These are phyloP conservation scores for Phaffomyces antillensis DNA, from an alignment of 805 yeast species.

Conservation along the genomic window DNA sequence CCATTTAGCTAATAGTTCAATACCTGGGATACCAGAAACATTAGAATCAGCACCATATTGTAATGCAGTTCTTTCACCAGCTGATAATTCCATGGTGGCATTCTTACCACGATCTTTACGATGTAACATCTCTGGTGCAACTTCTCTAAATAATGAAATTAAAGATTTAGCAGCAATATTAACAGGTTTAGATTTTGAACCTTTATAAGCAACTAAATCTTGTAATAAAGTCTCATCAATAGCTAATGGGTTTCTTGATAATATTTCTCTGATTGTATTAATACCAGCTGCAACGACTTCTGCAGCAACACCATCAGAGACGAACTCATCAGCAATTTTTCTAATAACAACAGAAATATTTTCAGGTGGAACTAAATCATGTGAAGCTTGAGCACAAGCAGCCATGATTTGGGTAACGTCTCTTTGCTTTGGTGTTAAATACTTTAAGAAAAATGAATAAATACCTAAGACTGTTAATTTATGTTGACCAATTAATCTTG, in stretches of 20 bases:
- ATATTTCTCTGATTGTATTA: constrained; percentile 89
- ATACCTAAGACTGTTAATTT: constrained; percentile 85
- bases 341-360: constrained; percentile 71
- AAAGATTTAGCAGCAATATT: constrained; percentile 90
- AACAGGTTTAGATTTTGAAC: constrained; percentile 90
- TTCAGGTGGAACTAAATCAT: constrained; percentile 97
- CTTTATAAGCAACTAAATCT: constrained; percentile 84
- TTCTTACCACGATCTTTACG: constrained; percentile 89
- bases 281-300: constrained; percentile 98
- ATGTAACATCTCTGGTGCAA: constrained; percentile 92
- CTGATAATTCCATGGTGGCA: constrained; percentile 76
- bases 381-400: constrained; percentile 93
- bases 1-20: constrained; percentile 88
- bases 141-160: constrained; percentile 80
- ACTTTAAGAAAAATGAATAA: constrained; percentile 82
- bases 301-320: constrained; percentile 95
- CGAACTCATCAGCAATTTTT: constrained; percentile 95
- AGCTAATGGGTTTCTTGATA: constrained; percentile 90
- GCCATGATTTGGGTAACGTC: constrained; percentile 96
- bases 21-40: constrained; percentile 77
- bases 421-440: constrained; percentile 87
- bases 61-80: constrained; percentile 44
- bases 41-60: constrained; percentile 70
- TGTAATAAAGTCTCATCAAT: constrained; percentile 83
- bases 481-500: constrained; percentile 90